These are phyloP conservation scores for Verbascum thapsus DNA, from an alignment of 257 asterid species.

Conservation along the genomic window DNA sequence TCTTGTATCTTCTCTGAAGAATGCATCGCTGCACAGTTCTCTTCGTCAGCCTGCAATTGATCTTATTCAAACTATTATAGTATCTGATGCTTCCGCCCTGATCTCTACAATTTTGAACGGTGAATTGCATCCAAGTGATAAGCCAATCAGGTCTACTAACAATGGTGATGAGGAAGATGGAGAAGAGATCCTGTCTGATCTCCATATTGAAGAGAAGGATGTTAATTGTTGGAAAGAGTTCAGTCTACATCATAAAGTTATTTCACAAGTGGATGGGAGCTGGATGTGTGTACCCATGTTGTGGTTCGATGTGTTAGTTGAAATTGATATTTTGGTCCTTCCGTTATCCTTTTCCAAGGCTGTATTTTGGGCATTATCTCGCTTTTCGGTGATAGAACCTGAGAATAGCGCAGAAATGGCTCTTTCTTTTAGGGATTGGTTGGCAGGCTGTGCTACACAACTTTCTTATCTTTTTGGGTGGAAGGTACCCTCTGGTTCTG, in stretches of 20 bases:
- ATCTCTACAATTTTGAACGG: constrained; percentile 58
- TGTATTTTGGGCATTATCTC: constrained; percentile 88
- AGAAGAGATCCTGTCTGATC: constrained; percentile 50
- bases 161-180: constrained; percentile 57
- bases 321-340: constrained; percentile 68
- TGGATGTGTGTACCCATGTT: constrained; percentile 99
- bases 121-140: constrained; percentile 55
- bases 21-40: constrained; percentile 72
- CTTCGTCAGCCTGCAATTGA: constrained; percentile 95
- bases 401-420: constrained; percentile 50
- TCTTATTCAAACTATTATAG: constrained; percentile 76
- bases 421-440: constrained; percentile 68
- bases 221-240: constrained; percentile 83
- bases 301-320: constrained; percentile 94
- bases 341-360: constrained; percentile 87
- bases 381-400: constrained; percentile 69
- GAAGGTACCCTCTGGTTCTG: constrained; percentile 89
- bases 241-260: constrained; percentile 63
- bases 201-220: constrained; percentile 50
- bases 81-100: constrained; percentile 92
- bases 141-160: constrained; percentile 39
- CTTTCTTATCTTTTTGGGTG: constrained; percentile 78
- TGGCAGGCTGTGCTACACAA: constrained; percentile 68
- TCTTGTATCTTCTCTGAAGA: constrained; percentile 83
- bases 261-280: constrained; percentile 60